Percentiles rank a stretch among this genome's conserved stretches.
Conservation (phyloP, 2,329 filamentous ascomycete species). For the Teratosphaeria epicoccoides region DNA sequence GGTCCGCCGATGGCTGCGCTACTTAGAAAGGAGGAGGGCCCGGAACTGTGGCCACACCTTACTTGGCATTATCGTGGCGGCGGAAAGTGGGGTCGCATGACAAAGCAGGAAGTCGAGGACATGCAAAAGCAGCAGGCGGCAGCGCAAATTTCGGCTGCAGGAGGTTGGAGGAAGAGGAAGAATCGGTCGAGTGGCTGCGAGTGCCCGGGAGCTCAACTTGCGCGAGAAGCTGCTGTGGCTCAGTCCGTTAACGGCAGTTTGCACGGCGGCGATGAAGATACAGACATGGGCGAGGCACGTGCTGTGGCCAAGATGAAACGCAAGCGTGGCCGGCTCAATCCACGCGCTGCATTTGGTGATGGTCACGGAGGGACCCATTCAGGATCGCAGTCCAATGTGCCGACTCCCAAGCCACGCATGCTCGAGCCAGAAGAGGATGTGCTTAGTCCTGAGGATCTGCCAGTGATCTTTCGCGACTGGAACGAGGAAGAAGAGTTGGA, state of each 20-base stretch:
- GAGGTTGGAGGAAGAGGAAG: slow-evolving; percentile 1
- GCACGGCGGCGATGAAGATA: not conserved
- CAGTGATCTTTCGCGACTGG: slow-evolving; percentile 15
- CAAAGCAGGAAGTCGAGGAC: slow-evolving; percentile 16
- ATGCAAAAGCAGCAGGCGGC: slow-evolving; percentile 4
- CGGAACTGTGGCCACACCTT: slow-evolving; percentile 21
- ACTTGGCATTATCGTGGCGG: slow-evolving; percentile 24
- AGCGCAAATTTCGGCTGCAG: slow-evolving; percentile 1
- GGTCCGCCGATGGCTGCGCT: slow-evolving; percentile 16
- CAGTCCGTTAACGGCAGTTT: not conserved
- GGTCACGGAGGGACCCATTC: not conserved
- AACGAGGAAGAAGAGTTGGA: slow-evolving; percentile 10
- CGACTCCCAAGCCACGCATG: slow-evolving; percentile 22
- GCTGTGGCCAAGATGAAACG: not conserved
- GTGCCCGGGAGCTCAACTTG: slow-evolving; percentile 15
- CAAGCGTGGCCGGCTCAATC: not conserved
- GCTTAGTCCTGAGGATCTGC: slow-evolving; percentile 21
- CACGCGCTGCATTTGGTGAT: not conserved
- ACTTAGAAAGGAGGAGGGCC: slow-evolving; percentile 20
- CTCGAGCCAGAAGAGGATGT: slow-evolving; percentile 24
- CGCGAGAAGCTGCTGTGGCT: slow-evolving; percentile 9
- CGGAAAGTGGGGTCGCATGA: slow-evolving; percentile 22
- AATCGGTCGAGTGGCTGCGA: slow-evolving; percentile 3
- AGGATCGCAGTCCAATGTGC: slow-evolving; percentile 13
- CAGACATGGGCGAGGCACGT: not conserved